These are phyloP conservation scores for Paspalum notatum DNA, from an alignment of 176 grass and related monocot species.

Conservation along the genomic window DNA sequence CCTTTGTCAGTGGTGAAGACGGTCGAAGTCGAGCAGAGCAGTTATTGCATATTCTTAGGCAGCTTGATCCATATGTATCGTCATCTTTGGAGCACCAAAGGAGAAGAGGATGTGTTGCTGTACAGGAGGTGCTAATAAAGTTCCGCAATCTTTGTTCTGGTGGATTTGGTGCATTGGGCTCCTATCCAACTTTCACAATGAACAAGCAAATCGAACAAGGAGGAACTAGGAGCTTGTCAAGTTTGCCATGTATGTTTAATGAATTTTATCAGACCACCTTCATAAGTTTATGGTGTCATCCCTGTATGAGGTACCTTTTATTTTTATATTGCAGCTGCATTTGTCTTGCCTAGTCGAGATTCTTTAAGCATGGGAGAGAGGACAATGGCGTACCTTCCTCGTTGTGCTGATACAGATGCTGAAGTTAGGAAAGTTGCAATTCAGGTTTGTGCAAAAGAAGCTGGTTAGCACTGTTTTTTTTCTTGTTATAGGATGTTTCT, in stretches of 20 bases:
- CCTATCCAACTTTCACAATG: conserved; percentile 55
- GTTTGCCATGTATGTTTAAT: conserved; percentile 79
- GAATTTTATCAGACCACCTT: conserved; percentile 21
- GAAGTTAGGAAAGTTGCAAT: conserved; percentile 86
- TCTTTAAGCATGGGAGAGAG: conserved; percentile 91
- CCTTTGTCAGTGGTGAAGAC: conserved; percentile 87
- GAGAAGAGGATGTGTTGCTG: conserved; percentile 90
- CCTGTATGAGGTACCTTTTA: conserved; percentile 31
- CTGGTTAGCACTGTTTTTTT: conserved; percentile 4
- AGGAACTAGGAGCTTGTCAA: conserved; percentile 70
- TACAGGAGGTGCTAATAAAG: conserved; percentile 80
- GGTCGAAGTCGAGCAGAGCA: conserved; percentile 97
- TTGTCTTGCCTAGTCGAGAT: conserved; percentile 93
- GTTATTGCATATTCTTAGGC: conserved; percentile 93
- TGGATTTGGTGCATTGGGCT: conserved; percentile 70
- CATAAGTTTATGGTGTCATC: conserved; percentile 9
- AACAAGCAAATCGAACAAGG: conserved; percentile 68
- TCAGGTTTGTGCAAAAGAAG: conserved; percentile 66
- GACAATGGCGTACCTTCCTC: conserved; percentile 86
- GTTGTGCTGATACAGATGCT: conserved; percentile 77
- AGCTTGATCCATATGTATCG: conserved; percentile 85
- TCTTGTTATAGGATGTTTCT: conserved; percentile 25
- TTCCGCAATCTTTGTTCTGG: conserved; percentile 91
- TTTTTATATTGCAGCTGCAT: conserved; percentile 70
- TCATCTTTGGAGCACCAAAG: conserved; percentile 89